phyloP scores from a whole-genome alignment of 805 yeast genomes.

The Candida wancherniae region DNA sequence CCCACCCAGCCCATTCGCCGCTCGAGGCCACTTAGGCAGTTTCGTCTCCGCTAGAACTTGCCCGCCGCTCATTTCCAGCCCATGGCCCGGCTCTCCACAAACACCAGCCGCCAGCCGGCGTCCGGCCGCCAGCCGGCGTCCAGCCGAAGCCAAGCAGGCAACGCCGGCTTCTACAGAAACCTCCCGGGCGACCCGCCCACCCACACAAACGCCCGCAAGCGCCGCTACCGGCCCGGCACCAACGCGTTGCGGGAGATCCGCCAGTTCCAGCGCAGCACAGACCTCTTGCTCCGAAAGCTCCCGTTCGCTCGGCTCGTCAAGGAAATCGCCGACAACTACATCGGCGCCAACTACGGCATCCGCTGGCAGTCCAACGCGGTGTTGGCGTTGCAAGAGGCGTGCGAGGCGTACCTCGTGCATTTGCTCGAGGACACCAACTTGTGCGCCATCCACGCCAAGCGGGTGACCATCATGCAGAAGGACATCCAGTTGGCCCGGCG shows the following conservation, averaged over 20 bases:
- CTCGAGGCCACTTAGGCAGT: no score
- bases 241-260: slow-evolving; percentile 65
- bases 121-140: slow-evolving; percentile 4
- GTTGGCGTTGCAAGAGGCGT: slow-evolving; percentile 74
- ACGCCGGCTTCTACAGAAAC: slow-evolving; percentile 40
- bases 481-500: slow-evolving; percentile 78
- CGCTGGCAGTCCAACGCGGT: slow-evolving; percentile 80
- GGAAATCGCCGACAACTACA: slow-evolving; percentile 62
- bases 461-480: slow-evolving; percentile 83
- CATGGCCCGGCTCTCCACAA: slow-evolving; percentile 15
- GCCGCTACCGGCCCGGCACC: slow-evolving; percentile 58
- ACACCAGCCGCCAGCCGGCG: slow-evolving; percentile 6
- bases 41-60: no score
- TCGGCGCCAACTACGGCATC: slow-evolving; percentile 50
- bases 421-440: slow-evolving; percentile 72
- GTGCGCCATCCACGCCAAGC: slow-evolving; percentile 72
- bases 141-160: slow-evolving; percentile 6
- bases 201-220: slow-evolving; percentile 20
- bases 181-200: slow-evolving; percentile 52
- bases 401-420: slow-evolving; percentile 72
- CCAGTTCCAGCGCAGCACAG: slow-evolving; percentile 63
- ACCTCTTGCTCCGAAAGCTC: slow-evolving; percentile 59
- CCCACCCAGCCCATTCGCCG: no score
- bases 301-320: slow-evolving; percentile 76
- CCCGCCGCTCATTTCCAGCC: no score